These are phyloP conservation scores for Trichocomaceae sp. DNA, from an alignment of 2,329 filamentous ascomycete genomes.

Conservation along the genomic window DNA sequence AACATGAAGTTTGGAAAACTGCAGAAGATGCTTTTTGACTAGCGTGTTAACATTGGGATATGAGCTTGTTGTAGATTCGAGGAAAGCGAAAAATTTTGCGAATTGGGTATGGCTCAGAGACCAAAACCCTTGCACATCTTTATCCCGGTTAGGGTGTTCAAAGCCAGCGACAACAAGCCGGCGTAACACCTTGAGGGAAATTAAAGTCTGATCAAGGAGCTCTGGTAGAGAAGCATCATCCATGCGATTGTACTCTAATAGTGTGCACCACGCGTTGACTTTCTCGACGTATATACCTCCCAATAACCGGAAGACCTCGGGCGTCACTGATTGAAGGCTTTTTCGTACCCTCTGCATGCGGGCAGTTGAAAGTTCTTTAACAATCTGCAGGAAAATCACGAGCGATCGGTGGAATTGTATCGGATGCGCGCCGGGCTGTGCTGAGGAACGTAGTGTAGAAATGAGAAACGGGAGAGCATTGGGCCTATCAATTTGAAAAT, in stretches of 20 bases:
- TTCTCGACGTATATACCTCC: constrained; percentile 71
- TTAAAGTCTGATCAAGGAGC: constrained; percentile 68
- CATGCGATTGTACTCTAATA: constrained; percentile 52
- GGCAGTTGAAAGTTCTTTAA: constrained; percentile 84
- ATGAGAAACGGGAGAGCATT: constrained; percentile 51
- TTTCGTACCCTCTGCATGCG: constrained; percentile 67
- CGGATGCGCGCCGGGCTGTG: constrained; percentile 49
- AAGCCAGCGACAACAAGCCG: constrained; percentile 75
- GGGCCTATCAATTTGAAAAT: constrained; percentile 29
- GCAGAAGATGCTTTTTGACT: constrained; percentile 79
- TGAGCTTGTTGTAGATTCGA: constrained; percentile 51
- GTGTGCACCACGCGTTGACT: constrained; percentile 61
- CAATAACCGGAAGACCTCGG: constrained; percentile 76
- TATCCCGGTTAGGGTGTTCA: constrained; percentile 72
- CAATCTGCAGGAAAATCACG: constrained; percentile 71
- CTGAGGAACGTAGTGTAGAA: constrained; percentile 54
- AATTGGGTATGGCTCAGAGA: constrained; percentile 68
- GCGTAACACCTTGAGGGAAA: constrained; percentile 71
- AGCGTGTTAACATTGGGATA: constrained; percentile 50
- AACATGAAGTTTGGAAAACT: constrained; percentile 86
- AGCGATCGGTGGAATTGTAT: constrained; percentile 65
- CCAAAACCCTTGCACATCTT: constrained; percentile 75
- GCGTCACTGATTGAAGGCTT: constrained; percentile 68
- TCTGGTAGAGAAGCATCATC: constrained; percentile 55
- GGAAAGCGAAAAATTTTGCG: constrained; percentile 62